Base-by-base conservation (phyloP, 192 early-diverging fungal genomes). In the Diversispora epigaea region DNA sequence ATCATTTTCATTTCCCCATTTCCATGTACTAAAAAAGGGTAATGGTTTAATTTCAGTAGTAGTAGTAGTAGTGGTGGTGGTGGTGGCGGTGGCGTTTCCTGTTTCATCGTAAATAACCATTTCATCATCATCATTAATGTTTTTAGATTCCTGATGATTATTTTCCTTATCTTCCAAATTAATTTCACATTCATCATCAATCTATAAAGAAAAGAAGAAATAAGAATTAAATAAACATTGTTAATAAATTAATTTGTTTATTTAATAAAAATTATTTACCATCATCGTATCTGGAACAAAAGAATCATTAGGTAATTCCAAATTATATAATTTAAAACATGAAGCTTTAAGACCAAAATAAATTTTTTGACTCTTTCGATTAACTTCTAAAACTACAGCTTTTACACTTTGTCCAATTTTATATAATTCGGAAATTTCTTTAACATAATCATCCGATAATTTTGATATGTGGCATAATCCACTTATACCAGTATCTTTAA, bases 401-500 rank as follows among this genome's bases (percentile, higher is more conserved):
- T 91, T 91, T 32, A 97, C 94, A 4, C 88, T 84, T 76, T 97
- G 94, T 43, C 95, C 95, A 21, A 93, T 81, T 68, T 86, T 80
- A 76, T 95, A 97, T 54, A 97, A 77, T 72, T 87, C 86, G 14
- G 86, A 84, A 25, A 94, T 83, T 49, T 89, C 87, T 0, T 86
- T 86, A 40, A 90, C 85, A n/a, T 84, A 85, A 64, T 87, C 90
- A 81, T 97, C 95, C 3, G 93, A 91, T 65, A 94, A 89, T 84
- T 96, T 89, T 44, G 90, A 89, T 25, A 84, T 87, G 77, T 96
- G 94, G 78, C 95, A 97, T 44, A 97, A 85, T 68, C 95, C 95
- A 56, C 85, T 90, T 25, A 96, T 77, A 68, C 83, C 81, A 75
- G 85, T 87, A 74, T 93, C 86, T 49, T 94, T 87, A 12, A 95